Percentiles rank a stretch among this genome's conserved stretches.
Conservation (phyloP, 148 eudicot genomes). For the Persicaria tinctoria region DNA sequence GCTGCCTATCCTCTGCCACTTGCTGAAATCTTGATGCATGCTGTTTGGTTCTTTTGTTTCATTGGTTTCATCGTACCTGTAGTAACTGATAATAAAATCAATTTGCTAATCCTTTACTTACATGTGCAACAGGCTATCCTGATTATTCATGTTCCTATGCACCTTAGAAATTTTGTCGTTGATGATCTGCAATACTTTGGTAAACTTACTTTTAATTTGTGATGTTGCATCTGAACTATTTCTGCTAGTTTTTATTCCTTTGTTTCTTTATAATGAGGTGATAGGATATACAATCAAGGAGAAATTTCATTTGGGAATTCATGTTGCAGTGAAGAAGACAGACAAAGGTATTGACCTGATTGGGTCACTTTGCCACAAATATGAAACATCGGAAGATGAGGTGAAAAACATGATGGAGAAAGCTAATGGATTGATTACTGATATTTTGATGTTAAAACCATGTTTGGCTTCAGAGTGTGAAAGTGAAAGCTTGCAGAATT, state of each 20-base stretch:
- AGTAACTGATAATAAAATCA: neutral
- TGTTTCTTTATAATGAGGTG: neutral
- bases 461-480: slow-evolving; percentile 50
- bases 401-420: slow-evolving; percentile 63
- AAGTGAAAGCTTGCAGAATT: slow-evolving; percentile 42
- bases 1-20: neutral
- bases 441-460: slow-evolving; percentile 55
- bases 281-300: neutral
- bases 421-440: slow-evolving; percentile 54
- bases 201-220: slow-evolving; percentile 20
- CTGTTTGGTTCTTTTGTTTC: neutral
- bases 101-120: slow-evolving; percentile 12
- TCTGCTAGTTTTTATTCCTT: neutral
- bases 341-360: slow-evolving; percentile 63
- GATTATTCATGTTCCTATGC: slow-evolving; percentile 70
- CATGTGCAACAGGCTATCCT: slow-evolving; percentile 66
- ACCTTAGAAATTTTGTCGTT: slow-evolving; percentile 51
- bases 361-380: slow-evolving; percentile 70
- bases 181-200: slow-evolving; percentile 57
- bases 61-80: neutral
- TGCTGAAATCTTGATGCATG: neutral
- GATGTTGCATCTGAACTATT: neutral
- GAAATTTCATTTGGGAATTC: slow-evolving; percentile 8
- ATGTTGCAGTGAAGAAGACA: slow-evolving; percentile 52
- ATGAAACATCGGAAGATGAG: slow-evolving; percentile 84